Evolutionary conservation across 768 basidiomycete genomes (phyloP), one percentile per base, ranked within the genome.

Genomic region (Naganishia antarctica): DNA sequence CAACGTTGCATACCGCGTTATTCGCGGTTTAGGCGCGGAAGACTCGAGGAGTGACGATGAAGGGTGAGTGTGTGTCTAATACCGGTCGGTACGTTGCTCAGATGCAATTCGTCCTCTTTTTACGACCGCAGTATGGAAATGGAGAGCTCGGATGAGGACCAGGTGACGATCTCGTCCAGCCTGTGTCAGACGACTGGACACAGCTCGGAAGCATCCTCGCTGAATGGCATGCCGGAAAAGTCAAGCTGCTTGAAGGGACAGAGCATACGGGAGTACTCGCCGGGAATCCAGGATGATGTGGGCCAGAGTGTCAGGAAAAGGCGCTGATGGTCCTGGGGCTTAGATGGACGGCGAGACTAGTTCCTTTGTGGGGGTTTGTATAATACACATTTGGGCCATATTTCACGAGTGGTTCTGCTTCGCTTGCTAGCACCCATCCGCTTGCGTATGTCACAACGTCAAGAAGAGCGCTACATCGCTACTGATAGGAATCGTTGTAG

Each of bases 1-100:
- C 68, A 83, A 85, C 29, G 83, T 96, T 25, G 89, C 89, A n/a
- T 90, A 84, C 78, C 81, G 85, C 28, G 92, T 93, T 34, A 78
- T 93, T 18, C 81, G 79, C 11, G 89, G 88, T 0, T 79, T 82
- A 43, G 87, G 85, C 9, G 92, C 91, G 1, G 85, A 89, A 31
- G 94, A 97, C 68, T 82, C 81, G 23, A 83, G 93, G 66, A 92
- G 90, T 71, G 93, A 96, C 53, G 74, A 71, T 50, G 74, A 70
- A 28, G 71, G 67, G 68, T 61, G 59, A 61, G 65, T n/a, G n/a
- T 21, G n/a, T 7, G n/a, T 37, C 7, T 5, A 18, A 21, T 18
- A 44, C 11, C n/a, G 43, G 5, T 44, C 9, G 11, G 9, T 44
- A 9, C 43, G 18, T n/a, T 5, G 11, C 13, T 21, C 43, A 9